A percentile compares a stretch with the other conserved stretches of the same genome.
phyloP scores from a whole-genome alignment of 2,329 filamentous ascomycete species.

The Penicillium crustosum region DNA sequence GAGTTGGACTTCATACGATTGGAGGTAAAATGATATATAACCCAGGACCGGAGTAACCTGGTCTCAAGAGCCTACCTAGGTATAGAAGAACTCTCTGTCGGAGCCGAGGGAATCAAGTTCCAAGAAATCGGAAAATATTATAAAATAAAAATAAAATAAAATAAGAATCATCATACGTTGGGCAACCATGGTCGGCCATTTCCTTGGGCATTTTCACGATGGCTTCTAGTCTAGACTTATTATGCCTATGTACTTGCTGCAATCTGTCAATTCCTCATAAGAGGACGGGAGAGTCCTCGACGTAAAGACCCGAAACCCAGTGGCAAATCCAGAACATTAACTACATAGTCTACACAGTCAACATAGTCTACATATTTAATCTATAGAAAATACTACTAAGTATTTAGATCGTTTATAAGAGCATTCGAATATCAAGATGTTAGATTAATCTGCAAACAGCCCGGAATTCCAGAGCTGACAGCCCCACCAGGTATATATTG shows the following conservation, averaged over 20 bases:
- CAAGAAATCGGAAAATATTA: too few species aligned
- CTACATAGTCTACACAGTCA: too few species aligned
- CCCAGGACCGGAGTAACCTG: background rate
- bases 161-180: conserved; percentile 2
- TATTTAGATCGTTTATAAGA: background rate
- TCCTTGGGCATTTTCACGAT: background rate
- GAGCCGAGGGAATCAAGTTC: background rate
- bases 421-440: background rate
- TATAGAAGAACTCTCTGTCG: background rate
- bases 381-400: too few species aligned
- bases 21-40: background rate
- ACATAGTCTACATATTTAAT: too few species aligned
- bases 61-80: too few species aligned
- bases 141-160: background rate
- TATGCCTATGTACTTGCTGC: background rate
- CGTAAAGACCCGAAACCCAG: conserved; percentile 2
- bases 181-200: conserved; percentile 7
- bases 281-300: conserved; percentile 1
- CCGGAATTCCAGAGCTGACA: background rate
- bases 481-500: conserved; percentile 4
- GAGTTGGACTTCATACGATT: background rate
- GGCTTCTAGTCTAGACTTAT: background rate
- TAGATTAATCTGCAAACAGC: background rate
- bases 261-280: background rate
- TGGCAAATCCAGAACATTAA: too few species aligned